phyloP scores from a whole-genome alignment of 1,284 basidiomycete species.

The Cryptococcus maquisensis region DNA sequence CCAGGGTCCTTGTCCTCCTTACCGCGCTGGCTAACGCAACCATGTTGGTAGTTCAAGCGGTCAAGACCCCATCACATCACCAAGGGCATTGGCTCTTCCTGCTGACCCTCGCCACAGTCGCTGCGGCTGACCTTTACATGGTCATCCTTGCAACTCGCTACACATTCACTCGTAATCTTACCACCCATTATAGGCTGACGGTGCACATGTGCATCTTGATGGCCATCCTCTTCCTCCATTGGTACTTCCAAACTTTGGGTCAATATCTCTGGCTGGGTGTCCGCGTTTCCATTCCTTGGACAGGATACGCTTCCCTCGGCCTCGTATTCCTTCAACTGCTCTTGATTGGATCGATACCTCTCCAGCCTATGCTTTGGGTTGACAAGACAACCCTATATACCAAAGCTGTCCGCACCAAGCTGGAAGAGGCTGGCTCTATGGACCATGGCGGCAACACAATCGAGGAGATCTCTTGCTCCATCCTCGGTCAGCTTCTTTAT shows the following conservation, averaged over 20 bases:
- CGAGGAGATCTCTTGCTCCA: slow-evolving; percentile 48
- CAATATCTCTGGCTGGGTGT: slow-evolving; percentile 16
- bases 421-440: slow-evolving; percentile 1
- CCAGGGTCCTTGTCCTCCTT: slow-evolving; percentile 3
- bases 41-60: background rate
- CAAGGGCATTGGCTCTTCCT: background rate
- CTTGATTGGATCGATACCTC: slow-evolving; percentile 14
- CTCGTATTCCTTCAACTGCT: slow-evolving; percentile 4
- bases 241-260: slow-evolving; percentile 23
- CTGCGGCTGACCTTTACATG: slow-evolving; percentile 7
- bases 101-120: background rate
- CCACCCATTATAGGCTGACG: slow-evolving; percentile 6
- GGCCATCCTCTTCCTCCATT: slow-evolving; percentile 8
- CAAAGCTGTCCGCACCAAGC: slow-evolving; percentile 15
- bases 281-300: slow-evolving; percentile 6
- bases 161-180: background rate
- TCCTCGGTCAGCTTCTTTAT: slow-evolving; percentile 62
- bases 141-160: slow-evolving; percentile 1
- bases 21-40: background rate
- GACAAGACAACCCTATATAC: slow-evolving; percentile 26
- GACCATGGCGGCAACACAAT: slow-evolving; percentile 21
- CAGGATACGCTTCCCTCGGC: slow-evolving; percentile 12
- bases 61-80: background rate
- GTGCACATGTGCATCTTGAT: slow-evolving; percentile 17
- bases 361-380: slow-evolving; percentile 16